Percentiles rank a stretch among this genome's conserved stretches.
Evolutionary conservation across 2,329 filamentous ascomycete species (phyloP).

Genomic region (Xylaria sp.): DNA sequence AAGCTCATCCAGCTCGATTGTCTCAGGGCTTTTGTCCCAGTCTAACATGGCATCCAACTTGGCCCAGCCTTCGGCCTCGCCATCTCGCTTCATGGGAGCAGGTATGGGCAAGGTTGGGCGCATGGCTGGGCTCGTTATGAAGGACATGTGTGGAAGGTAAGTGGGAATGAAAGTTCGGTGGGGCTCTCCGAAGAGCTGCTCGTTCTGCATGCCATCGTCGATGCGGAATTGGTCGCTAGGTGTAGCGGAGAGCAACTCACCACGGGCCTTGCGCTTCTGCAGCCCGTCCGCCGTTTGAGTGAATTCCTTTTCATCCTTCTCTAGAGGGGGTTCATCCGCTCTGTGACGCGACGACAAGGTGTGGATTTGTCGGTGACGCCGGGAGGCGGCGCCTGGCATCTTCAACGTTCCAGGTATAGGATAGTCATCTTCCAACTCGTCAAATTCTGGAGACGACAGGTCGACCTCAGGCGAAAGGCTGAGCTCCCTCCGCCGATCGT

Average conservation of each 20-base stretch:
- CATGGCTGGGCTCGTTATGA: constrained; percentile 63
- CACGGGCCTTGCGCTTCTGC: constrained; percentile 66
- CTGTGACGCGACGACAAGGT: constrained; percentile 65
- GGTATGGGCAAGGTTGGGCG: constrained; percentile 53
- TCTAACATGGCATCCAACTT: constrained; percentile 55
- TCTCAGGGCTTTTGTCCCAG: constrained; percentile 79
- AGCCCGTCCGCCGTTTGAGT: constrained; percentile 92
- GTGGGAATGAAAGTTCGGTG: constrained; percentile 42
- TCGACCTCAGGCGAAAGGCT: constrained; percentile 95
- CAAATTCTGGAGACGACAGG: constrained; percentile 84
- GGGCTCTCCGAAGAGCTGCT: constrained; percentile 59
- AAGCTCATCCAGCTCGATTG: constrained; percentile 89
- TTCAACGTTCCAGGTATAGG: constrained; percentile 66
- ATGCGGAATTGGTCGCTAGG: constrained; percentile 45
- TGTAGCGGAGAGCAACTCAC: constrained; percentile 48
- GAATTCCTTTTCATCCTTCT: constrained; percentile 95
- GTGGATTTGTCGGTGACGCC: constrained; percentile 43
- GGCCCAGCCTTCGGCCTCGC: constrained; percentile 50
- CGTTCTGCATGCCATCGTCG: constrained; percentile 55
- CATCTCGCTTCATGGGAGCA: constrained; percentile 45
- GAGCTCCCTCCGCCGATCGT: constrained; percentile 69
- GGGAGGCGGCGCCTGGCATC: constrained; percentile 60
- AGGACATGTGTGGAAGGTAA: constrained; percentile 46
- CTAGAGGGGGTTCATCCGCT: constrained; percentile 84
- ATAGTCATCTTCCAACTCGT: constrained; percentile 69